Conservation (phyloP, 1,284 basidiomycete genomes). For the Peniophora sp. region DNA sequence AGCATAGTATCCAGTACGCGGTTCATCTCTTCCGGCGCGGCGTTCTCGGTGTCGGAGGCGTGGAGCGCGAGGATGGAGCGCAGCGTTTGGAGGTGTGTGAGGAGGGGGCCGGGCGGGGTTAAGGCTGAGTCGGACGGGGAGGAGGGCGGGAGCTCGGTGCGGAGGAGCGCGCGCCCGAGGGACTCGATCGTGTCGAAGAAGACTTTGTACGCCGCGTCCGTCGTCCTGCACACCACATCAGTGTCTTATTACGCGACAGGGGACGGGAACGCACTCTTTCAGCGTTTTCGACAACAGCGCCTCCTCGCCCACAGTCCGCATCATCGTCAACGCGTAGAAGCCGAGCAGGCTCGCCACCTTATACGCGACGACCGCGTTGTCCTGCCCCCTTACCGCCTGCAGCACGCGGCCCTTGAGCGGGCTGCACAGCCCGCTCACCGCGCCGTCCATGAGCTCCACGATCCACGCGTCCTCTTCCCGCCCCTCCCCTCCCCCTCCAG, state of each 20-base stretch:
- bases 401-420: constrained; percentile 85
- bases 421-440: constrained; percentile 78
- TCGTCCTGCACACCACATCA: constrained; percentile 46
- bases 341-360: constrained; percentile 91
- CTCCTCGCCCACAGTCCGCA: constrained; percentile 78
- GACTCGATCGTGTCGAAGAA: constrained; percentile 84
- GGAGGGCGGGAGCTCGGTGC: constrained; percentile 59
- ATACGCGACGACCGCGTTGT: constrained; percentile 87
- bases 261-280: constrained; percentile 55
- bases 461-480: constrained; percentile 76
- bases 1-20: constrained; percentile 75
- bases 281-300: constrained; percentile 75
- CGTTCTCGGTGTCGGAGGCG: constrained; percentile 60
- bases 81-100: constrained; percentile 77
- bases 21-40: constrained; percentile 47
- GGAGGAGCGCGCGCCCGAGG: constrained; percentile 69
- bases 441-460: constrained; percentile 75
- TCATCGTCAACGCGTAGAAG: constrained; percentile 92
- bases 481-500: constrained; percentile 28
- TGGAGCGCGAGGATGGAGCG: constrained; percentile 87
- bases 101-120: constrained; percentile 68
- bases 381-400: constrained; percentile 89
- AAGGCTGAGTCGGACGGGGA: constrained; percentile 49
- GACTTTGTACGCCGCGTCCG: constrained; percentile 69
- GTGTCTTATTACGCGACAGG: neutral